Conservation (phyloP, 768 basidiomycete genomes). For the Agaricus blazei region DNA sequence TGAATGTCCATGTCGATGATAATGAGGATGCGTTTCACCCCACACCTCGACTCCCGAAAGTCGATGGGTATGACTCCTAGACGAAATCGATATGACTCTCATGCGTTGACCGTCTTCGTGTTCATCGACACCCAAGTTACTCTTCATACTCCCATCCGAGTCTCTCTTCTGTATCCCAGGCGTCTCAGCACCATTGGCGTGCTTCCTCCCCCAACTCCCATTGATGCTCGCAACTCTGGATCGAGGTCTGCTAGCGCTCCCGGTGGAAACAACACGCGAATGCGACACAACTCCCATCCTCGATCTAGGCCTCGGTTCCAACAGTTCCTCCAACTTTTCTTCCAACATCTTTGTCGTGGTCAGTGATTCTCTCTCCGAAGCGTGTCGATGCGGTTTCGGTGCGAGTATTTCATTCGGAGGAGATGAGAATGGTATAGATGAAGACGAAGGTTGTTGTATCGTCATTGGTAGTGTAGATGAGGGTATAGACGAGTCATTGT, state of each 20-base stretch:
- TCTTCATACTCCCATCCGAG: not conserved
- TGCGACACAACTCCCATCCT: not conserved
- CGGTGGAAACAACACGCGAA: not conserved
- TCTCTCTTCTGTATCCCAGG: too few species aligned
- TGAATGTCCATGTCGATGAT: not conserved
- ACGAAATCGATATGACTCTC: constrained; percentile 5
- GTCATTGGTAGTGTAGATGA: not conserved
- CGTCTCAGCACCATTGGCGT: not conserved
- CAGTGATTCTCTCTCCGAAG: constrained; percentile 1
- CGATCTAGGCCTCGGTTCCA: constrained; percentile 7
- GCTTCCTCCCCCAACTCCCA: not conserved
- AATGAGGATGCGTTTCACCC: constrained; percentile 8
- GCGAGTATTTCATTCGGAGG: not conserved
- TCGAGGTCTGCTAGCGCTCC: constrained; percentile 1
- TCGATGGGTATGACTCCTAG: constrained; percentile 6
- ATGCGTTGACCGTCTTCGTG: not conserved
- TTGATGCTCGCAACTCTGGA: constrained; percentile 5
- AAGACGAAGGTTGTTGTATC: not conserved
- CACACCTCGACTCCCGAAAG: constrained; percentile 5
- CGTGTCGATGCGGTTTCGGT: constrained; percentile 1
- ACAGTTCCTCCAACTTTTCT: constrained; percentile 7
- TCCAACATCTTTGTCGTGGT: constrained; percentile 8
- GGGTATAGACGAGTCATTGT: not conserved
- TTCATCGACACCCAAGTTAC: not conserved
- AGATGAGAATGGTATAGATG: not conserved